Evolutionary conservation across 1,284 basidiomycete species (phyloP), one percentile per base, ranked within the genome.

Genomic region (Xerocomus cyaneibrunnescens): DNA sequence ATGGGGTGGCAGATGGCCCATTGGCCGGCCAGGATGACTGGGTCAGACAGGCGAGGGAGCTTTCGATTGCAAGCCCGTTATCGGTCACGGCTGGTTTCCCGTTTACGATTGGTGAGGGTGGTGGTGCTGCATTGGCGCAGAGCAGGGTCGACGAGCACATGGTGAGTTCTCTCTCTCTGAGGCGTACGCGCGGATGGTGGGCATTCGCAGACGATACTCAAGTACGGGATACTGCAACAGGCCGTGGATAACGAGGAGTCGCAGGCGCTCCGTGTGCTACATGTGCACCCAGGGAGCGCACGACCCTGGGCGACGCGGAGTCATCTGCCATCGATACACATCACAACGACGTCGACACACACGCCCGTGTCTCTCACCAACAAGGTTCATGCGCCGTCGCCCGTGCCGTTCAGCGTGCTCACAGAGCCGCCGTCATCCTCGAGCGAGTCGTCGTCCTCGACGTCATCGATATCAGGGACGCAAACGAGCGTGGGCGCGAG

Each of bases 21-120:
- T 65, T 73, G 17, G 69, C 75, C 44, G 62, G 69, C 10, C 75
- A 79, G 6, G 85, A 86, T 52, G 85, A 87, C 59, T 87, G 84
- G 85, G 84, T 87, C 13, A 73, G 75, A 50, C 82, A 81, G 59
- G 77, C 85, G 10, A 74, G 78, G 52, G 80, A 75, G 17, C 72
- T 87, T 52, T 75, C 76, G 19, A 83, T 87, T 35, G 74, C 78
- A 52, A 82, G 80, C 54, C 81, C 83, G n/a, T 60, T 74, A 23
- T 54, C 56, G 13, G 48, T 61, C 48, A 42, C 57, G 19, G 36
- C 53, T 10, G 57, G 48, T 21, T 56, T 47, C 37, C 43, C 53
- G 34, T 42, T 54, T 23, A 43, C 32, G 5, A 32, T 49, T 35
- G 38, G 46, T 13, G 50, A 43, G 12, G 38, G 46, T 13, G 50